Base-by-base conservation (phyloP, 2,329 filamentous ascomycete species). In the Claviceps sp. region DNA sequence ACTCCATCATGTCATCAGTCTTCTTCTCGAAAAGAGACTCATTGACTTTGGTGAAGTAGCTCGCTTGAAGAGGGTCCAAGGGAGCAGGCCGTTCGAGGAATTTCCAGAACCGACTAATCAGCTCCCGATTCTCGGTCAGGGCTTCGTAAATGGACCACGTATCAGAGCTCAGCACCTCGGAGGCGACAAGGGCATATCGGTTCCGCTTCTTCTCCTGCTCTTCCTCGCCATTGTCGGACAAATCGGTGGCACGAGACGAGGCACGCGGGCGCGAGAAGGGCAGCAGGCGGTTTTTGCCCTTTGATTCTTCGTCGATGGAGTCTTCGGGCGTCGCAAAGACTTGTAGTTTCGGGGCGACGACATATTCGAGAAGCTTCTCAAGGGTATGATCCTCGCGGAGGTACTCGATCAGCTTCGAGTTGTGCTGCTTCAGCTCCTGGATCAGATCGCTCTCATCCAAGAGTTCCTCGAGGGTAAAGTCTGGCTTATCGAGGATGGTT, bases 11-110 rank as follows among this genome's bases (percentile, higher is more conserved):
- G 57, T 96, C 91, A 63, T 94, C 88, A 5, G 94, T 96, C 77
- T 97, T 97, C 71, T 93, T 94, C 67, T 97, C 93, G 52, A 98
- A 85, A 20, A 98, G 72, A n/a, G 89, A 87, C 71, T 98, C 93
- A 67, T 97, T 97, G 63, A 98, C 90, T 66, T 97, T 98, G 52
- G 91, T 96, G 66, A 98, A 98, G 67, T 98, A 98, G 63, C 90
- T 90, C 18, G 93, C 91, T 69, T 97, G 91, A 5, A 96, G 77
- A 40, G 91, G 87, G 65, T 97, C 91, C 52, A 98, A 78, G 2
- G 91, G 88, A 11, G 88, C 79, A n/a, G 87, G 79, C 52, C 84
- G 80, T 64, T 85, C 85, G 60, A 98, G 70, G 67, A 96, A 98
- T 47, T 81, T 75, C 93, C 93, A 98, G 67, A 98, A 97, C 58